These are phyloP conservation scores for Neurospora africana DNA, from an alignment of 495 filamentous ascomycete genomes.

Conservation along the genomic window DNA sequence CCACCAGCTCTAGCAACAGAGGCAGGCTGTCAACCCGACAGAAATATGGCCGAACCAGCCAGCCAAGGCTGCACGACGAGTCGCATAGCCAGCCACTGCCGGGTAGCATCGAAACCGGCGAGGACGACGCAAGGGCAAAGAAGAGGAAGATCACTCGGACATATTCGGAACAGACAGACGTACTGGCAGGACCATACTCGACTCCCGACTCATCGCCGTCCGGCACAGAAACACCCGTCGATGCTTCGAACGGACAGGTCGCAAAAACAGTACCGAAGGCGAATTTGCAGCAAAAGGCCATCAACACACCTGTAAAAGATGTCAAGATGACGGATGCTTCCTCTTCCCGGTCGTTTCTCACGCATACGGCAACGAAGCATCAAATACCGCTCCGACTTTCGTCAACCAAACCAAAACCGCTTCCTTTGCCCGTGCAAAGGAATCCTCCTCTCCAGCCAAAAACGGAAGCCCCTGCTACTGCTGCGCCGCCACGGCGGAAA, in stretches of 20 bases:
- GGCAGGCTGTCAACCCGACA: not conserved
- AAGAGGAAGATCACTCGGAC: conserved; percentile 18
- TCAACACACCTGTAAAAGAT: conserved; percentile 19
- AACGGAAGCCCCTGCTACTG: not conserved
- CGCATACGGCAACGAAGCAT: conserved; percentile 16
- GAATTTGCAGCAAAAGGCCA: conserved; percentile 1
- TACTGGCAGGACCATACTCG: conserved; percentile 13
- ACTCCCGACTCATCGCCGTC: conserved; percentile 20
- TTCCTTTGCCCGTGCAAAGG: conserved; percentile 2
- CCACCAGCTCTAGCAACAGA: conserved; percentile 1
- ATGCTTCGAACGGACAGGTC: not conserved
- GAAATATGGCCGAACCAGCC: conserved; percentile 1
- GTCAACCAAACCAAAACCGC: conserved; percentile 3
- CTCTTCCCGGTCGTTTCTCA: conserved; percentile 11
- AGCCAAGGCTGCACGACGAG: conserved; percentile 5
- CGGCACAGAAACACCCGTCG: conserved; percentile 4
- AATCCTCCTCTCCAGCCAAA: conserved; percentile 6
- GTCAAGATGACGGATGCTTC: conserved; percentile 9
- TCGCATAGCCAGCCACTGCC: conserved; percentile 21
- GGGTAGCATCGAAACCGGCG: not conserved
- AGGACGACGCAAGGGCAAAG: conserved; percentile 11
- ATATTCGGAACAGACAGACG: conserved; percentile 13
- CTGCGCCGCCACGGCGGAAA: conserved; percentile 21
- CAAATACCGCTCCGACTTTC: conserved; percentile 32
- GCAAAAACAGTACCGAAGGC: conserved; percentile 5